Base-by-base conservation (phyloP, 805 yeast genomes). In the Ogataea siamensis region DNA sequence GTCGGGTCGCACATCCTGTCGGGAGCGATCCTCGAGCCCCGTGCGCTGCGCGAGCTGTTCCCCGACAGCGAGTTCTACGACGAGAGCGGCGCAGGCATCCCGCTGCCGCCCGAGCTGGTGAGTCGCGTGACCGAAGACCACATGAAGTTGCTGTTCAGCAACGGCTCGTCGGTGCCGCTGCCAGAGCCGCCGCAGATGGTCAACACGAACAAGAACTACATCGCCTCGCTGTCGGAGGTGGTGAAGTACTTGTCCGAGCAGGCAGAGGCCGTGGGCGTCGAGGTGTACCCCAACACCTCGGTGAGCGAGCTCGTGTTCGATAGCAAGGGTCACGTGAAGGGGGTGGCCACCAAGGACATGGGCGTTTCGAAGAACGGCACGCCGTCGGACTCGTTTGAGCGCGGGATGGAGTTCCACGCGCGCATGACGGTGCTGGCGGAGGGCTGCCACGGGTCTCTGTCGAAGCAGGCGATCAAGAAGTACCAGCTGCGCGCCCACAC, bases 401-500 rank as follows among this genome's bases (percentile, higher is more conserved):
- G 95, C 48, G 99, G 99, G 17, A 86, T 93, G 96, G 98, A 87
- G 62, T 93, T 93, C 62, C 93, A 83, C 51, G 87, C 99, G 4
- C 77, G 93, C 52, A 70, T 82, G 43, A 89, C 97, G 0, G 83
- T 93, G 12, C 71, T 93, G 21, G 96, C 96, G 5, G 99, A 93
- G 65, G 99, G 99, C n/a, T 93, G 99, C 58, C 98, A 89, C 63
- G 99, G 99, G 0, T 88, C 96, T 1, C 67, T 93, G 37, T 71
- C 89, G 9, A 91, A 93, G 58, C 76, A 83, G 56, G 81, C 78
- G 0, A 82, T 91, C 37, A 66, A 72, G 37, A 77, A 80, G 51
- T 91, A 65, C 62, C 70, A 80, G 28, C 66, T 93, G 43, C 76
- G 97, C 41, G 70, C 73, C 34, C 74, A 76, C 21, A 68, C 72